Conservation (phyloP, 2,329 filamentous ascomycete species). For the Graphilbum ipis-grandicollis region DNA sequence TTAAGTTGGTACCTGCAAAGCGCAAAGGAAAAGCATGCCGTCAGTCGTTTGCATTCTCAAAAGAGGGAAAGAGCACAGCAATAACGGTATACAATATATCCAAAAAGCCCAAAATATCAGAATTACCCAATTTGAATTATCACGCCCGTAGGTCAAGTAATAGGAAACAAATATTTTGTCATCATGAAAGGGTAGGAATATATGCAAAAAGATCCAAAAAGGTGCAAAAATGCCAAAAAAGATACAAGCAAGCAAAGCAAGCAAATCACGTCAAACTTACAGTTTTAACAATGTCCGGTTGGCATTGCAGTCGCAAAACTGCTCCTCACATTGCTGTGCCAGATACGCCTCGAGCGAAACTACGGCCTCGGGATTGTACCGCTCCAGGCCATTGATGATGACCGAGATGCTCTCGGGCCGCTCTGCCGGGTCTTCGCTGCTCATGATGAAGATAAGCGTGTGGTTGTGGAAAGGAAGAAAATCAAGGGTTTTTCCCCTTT, state of each 20-base stretch:
- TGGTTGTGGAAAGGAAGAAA: constrained; percentile 9
- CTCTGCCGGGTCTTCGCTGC: constrained; percentile 75
- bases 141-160: constrained; percentile 70
- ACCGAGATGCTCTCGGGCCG: constrained; percentile 79
- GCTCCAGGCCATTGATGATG: constrained; percentile 93
- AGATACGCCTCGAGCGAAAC: constrained; percentile 89
- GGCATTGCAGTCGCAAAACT: constrained; percentile 89
- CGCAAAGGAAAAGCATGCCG: too few relatives aligned
- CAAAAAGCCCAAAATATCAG: constrained; percentile 33
- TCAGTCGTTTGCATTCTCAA: too few relatives aligned
- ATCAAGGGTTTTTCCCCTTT: not conserved
- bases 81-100: too few relatives aligned
- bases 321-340: constrained; percentile 81
- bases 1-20: constrained; percentile 97
- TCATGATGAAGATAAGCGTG: constrained; percentile 26
- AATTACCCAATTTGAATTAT: constrained; percentile 56
- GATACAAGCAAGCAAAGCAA: not conserved
- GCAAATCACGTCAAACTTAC: constrained; percentile 43
- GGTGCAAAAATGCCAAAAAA: not conserved
- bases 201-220: constrained; percentile 2
- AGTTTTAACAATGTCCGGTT: constrained; percentile 93
- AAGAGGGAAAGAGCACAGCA: too few relatives aligned
- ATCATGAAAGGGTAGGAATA: constrained; percentile 36
- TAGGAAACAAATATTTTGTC: constrained; percentile 93
- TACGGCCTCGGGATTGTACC: constrained; percentile 97